phyloP scores from a whole-genome alignment of 1,139 yeast genomes.

The Pichia sp. region DNA sequence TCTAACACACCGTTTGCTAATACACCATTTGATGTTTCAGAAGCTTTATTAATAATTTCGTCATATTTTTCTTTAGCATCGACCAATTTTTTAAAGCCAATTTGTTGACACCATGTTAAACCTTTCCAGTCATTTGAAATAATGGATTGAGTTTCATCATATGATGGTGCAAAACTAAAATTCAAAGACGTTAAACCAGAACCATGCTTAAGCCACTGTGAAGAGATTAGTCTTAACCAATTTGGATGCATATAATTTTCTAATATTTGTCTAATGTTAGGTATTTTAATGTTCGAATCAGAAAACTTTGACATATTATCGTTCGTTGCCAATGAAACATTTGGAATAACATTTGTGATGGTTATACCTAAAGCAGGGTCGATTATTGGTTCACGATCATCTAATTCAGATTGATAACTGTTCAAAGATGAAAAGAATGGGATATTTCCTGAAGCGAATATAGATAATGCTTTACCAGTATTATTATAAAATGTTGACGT shows the following conservation, averaged over 20 bases:
- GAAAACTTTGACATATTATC: slow-evolving; percentile 32
- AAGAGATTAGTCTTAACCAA: slow-evolving; percentile 75
- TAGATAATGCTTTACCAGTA: slow-evolving; percentile 59
- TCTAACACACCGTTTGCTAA: slow-evolving; percentile 10
- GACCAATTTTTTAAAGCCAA: slow-evolving; percentile 51
- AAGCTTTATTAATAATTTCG: neutral
- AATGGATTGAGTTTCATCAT: slow-evolving; percentile 66
- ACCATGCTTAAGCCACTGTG: slow-evolving; percentile 71
- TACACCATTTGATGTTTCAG: slow-evolving; percentile 5
- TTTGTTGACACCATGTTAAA: slow-evolving; percentile 71
- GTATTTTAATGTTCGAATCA: slow-evolving; percentile 46
- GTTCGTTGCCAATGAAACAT: slow-evolving; percentile 31
- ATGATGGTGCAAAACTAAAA: slow-evolving; percentile 71
- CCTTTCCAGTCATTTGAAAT: slow-evolving; percentile 59
- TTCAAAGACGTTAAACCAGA: slow-evolving; percentile 41
- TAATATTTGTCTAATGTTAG: slow-evolving; percentile 60
- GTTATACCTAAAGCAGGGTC: slow-evolving; percentile 48
- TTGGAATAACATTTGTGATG: slow-evolving; percentile 55
- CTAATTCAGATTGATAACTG: slow-evolving; percentile 55
- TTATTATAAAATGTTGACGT: slow-evolving; percentile 50
- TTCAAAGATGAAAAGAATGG: slow-evolving; percentile 69
- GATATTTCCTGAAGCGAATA: slow-evolving; percentile 36
- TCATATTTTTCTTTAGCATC: slow-evolving; percentile 31
- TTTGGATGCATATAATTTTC: slow-evolving; percentile 77
- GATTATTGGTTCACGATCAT: slow-evolving; percentile 54